These are phyloP conservation scores for Pseudocercospora fijiensis DNA, from an alignment of 2,329 filamentous ascomycete genomes.

Conservation along the genomic window DNA sequence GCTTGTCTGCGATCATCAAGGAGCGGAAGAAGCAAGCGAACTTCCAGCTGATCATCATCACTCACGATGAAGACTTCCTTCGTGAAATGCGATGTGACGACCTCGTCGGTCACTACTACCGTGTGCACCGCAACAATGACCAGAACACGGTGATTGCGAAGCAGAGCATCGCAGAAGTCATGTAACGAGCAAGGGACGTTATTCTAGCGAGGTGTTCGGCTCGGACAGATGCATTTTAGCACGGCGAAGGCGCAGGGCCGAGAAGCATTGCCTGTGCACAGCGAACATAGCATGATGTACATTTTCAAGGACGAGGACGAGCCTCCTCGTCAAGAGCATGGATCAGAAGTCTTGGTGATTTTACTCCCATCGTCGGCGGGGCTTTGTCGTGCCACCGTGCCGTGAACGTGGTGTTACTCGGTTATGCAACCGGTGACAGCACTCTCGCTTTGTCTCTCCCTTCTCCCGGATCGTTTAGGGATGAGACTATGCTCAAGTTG, in stretches of 20 bases:
- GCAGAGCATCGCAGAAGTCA: constrained; percentile 43
- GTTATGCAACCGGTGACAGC: too few species aligned
- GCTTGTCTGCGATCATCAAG: constrained; percentile 83
- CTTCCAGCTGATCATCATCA: constrained; percentile 98
- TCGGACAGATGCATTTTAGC: neutral
- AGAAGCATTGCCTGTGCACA: neutral
- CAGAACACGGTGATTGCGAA: constrained; percentile 86
- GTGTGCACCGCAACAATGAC: constrained; percentile 75
- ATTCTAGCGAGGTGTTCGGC: constrained; percentile 11
- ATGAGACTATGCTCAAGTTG: too few species aligned
- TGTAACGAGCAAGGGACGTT: neutral
- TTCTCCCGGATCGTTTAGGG: too few species aligned
- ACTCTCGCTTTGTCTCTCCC: too few species aligned
- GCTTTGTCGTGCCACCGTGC: too few species aligned
- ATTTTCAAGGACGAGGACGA: neutral
- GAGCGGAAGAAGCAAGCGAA: constrained; percentile 81
- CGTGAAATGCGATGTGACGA: constrained; percentile 90
- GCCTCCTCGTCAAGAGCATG: too few species aligned
- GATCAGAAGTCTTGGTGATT: too few species aligned
- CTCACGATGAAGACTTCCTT: constrained; percentile 95
- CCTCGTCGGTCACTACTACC: constrained; percentile 88
- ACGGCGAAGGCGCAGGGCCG: neutral
- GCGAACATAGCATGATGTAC: neutral
- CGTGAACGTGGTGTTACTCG: too few species aligned
- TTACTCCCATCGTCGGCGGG: too few species aligned